These are phyloP conservation scores for Tritrichomonas foetus DNA, from an alignment of 208 protist genomes.

Conservation along the genomic window DNA sequence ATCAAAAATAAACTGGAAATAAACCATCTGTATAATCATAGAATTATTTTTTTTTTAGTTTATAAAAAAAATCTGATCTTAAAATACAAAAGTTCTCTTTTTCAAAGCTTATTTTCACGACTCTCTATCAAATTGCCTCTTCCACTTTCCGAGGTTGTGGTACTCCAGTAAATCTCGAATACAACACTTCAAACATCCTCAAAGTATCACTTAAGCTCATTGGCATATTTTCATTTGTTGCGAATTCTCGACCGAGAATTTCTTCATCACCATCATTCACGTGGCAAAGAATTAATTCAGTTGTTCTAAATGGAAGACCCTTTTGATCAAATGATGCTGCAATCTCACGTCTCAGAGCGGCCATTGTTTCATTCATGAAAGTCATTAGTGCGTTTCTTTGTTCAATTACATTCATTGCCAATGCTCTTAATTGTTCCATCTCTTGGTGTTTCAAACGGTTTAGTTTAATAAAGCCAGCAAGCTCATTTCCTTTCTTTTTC, in stretches of 20 bases:
- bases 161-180: constrained; percentile 29
- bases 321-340: not conserved
- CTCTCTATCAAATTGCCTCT: not conserved
- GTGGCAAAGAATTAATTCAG: constrained; percentile 11
- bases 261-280: not conserved
- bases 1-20: too few relatives aligned
- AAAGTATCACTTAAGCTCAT: not conserved
- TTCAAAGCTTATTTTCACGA: too few relatives aligned
- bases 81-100: too few relatives aligned
- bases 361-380: constrained; percentile 38
- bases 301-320: not conserved
- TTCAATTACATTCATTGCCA: not conserved
- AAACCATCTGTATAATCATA: too few relatives aligned
- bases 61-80: too few relatives aligned
- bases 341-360: not conserved
- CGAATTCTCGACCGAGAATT: not conserved
- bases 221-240: not conserved
- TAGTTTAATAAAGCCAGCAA: constrained; percentile 7
- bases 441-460: not conserved
- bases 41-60: too few relatives aligned
- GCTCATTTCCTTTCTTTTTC: constrained; percentile 33
- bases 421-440: not conserved
- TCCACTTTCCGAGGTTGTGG: not conserved
- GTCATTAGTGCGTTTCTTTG: constrained; percentile 22
- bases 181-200: constrained; percentile 2